Conservation (phyloP, 148 eudicot species). For the Silene uniflora region DNA sequence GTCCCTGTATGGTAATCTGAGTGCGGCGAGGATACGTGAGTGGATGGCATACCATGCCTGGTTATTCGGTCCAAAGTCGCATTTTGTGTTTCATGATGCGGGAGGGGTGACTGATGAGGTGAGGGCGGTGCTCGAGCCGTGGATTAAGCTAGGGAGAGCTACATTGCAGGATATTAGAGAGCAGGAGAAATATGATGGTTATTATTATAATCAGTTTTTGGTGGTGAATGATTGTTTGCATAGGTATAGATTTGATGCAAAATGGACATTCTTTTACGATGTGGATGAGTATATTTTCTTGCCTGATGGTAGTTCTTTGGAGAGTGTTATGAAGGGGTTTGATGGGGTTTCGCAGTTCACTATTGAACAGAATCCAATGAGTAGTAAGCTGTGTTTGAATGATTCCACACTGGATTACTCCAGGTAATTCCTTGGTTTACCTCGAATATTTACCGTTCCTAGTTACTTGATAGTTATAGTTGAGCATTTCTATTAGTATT, state of each 20-base stretch:
- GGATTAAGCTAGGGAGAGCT: constrained; percentile 45
- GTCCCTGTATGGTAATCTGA: constrained; percentile 46
- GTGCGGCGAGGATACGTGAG: constrained; percentile 43
- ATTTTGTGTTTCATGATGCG: constrained; percentile 58
- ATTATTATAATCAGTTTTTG: constrained; percentile 59
- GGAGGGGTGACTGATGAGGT: constrained; percentile 51
- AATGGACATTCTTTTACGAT: constrained; percentile 58
- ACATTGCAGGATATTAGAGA: constrained; percentile 54
- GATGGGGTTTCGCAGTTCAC: constrained; percentile 45
- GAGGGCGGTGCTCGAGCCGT: constrained; percentile 47
- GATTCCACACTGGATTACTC: constrained; percentile 35
- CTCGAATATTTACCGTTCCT: not conserved
- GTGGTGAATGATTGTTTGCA: constrained; percentile 62
- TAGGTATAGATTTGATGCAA: constrained; percentile 38
- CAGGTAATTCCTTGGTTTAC: constrained; percentile 29
- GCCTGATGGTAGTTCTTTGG: constrained; percentile 31
- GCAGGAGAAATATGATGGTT: constrained; percentile 50
- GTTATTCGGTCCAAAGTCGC: constrained; percentile 47
- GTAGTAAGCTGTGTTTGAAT: constrained; percentile 49
- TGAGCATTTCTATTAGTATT: too few species aligned
- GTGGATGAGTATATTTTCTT: constrained; percentile 56
- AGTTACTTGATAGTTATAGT: not conserved
- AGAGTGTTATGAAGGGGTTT: constrained; percentile 36
- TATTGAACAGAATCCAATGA: constrained; percentile 63
- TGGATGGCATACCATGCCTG: constrained; percentile 62